Evolutionary conservation across 257 asterid species (phyloP), one percentile per base, ranked within the genome.

Genomic region (Ilex asprella): DNA sequence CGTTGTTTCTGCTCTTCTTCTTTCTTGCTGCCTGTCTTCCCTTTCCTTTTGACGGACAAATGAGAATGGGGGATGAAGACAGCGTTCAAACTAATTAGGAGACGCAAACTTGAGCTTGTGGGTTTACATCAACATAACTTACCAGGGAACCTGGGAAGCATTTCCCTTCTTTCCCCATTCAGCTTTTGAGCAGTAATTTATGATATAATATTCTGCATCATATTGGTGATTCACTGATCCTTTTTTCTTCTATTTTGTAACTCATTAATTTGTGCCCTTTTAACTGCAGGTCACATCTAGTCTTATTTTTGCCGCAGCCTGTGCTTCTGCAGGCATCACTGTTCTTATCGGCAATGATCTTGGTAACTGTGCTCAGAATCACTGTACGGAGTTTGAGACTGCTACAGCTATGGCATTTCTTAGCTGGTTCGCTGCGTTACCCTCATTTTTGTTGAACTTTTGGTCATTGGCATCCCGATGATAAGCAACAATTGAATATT

Each of bases 331-430:
- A 10, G 99, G 99, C 74, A 92, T 92, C 59, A 92, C 99, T 6
- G 99, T 92, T 55, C 88, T 92, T 27, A 85, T 92, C 0, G 95
- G 96, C 59, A 89, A 89, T 15, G 97, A 92, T 68, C 82, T 89
- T 8, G 89, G 84, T 13, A 82, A 75, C 29, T 92, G 99, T 60
- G 73, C 73, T 46, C 80, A 66, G 75, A 92, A 89, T 67, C 96
- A 87, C 73, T 92, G 99, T 78, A 72, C 85, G 43, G 81, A 89
- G 79, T 89, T 92, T 67, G 91, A 88, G 82, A 82, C 95, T 43
- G 90, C 99, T 31, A 89, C 99, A 30, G 94, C 99, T 16, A 92
- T 89, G 96, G 86, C 99, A 59, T 92, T 92, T 75, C 87, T 92
- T 56, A 80, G 97, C 79, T 92, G 97, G 97, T 92, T 92, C 67